A percentile compares a stretch with the other conserved stretches of the same genome.
phyloP scores from a whole-genome alignment of 2,329 filamentous ascomycete genomes.

The Exophiala oligosperma region DNA sequence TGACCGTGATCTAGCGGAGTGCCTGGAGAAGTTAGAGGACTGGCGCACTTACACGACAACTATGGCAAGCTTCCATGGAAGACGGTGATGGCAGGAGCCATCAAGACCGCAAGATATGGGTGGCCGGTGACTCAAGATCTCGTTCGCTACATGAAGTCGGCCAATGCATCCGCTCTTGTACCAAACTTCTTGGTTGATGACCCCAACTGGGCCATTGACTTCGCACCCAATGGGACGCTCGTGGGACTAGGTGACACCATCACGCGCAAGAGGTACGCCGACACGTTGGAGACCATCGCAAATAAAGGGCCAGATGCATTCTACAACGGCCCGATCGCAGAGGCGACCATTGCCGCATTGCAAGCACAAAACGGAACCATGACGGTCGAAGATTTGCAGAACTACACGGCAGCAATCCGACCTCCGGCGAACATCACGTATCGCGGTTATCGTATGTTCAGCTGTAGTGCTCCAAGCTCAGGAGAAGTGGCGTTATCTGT shows the following conservation, averaged over 20 bases:
- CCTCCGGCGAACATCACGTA: slow-evolving; percentile 65
- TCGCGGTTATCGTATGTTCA: slow-evolving; percentile 68
- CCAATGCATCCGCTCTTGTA: slow-evolving; percentile 41
- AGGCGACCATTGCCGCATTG: slow-evolving; percentile 70
- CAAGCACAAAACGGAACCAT: slow-evolving; percentile 76
- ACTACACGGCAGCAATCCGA: slow-evolving; percentile 69
- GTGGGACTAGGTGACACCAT: slow-evolving; percentile 74
- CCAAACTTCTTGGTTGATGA: slow-evolving; percentile 72
- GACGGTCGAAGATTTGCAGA: slow-evolving; percentile 73
- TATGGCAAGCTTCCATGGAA: slow-evolving; percentile 67
- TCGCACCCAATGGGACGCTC: slow-evolving; percentile 77
- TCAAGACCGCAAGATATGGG: slow-evolving; percentile 70
- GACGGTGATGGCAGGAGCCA: slow-evolving; percentile 70
- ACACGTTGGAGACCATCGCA: slow-evolving; percentile 77
- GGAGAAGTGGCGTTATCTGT: slow-evolving; percentile 73
- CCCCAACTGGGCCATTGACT: slow-evolving; percentile 80
- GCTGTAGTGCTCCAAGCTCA: slow-evolving; percentile 72
- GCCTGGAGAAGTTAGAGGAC: slow-evolving; percentile 66
- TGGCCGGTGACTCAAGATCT: slow-evolving; percentile 74
- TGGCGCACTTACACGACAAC: slow-evolving; percentile 71
- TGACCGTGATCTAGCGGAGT: slow-evolving; percentile 46
- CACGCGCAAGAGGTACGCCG: slow-evolving; percentile 75
- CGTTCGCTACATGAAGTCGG: slow-evolving; percentile 67
- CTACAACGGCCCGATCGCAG: slow-evolving; percentile 70
- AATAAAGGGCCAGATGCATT: slow-evolving; percentile 70